phyloP scores from a whole-genome alignment of 2,329 filamentous ascomycete genomes.

The Ambrosiella cleistominuta region DNA sequence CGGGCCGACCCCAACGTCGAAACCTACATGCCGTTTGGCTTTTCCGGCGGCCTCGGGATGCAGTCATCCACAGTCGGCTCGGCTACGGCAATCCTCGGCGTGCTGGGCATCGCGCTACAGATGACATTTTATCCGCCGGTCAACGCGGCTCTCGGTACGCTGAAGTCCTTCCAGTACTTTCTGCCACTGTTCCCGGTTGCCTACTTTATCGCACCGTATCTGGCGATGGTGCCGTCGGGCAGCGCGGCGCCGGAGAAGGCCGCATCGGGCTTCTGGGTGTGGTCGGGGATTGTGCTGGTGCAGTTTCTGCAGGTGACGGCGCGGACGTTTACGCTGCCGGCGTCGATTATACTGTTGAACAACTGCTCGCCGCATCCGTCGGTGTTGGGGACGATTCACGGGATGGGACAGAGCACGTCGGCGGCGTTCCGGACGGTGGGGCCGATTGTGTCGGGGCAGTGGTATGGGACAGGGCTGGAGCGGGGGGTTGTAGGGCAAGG shows the following conservation, averaged over 20 bases:
- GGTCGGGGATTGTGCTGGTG: conserved; percentile 43
- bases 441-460: conserved; percentile 31
- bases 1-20: conserved; percentile 21
- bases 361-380: conserved; percentile 42
- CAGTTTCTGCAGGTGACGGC: conserved; percentile 53
- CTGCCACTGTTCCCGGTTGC: conserved; percentile 49
- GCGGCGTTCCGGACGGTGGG: conserved; percentile 32
- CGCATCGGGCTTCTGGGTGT: conserved; percentile 33
- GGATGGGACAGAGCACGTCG: conserved; percentile 33
- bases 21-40: conserved; percentile 29
- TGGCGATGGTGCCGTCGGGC: conserved; percentile 42
- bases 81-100: conserved; percentile 50
- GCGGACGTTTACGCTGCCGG: conserved; percentile 48
- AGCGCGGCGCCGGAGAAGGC: conserved; percentile 24
- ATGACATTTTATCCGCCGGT: conserved; percentile 50
- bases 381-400: conserved; percentile 40
- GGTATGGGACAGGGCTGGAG: conserved; percentile 29
- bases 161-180: conserved; percentile 48
- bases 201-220: conserved; percentile 50
- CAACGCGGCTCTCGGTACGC: conserved; percentile 45
- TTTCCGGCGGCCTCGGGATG: conserved; percentile 50
- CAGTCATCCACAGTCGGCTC: conserved; percentile 48
- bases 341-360: conserved; percentile 41
- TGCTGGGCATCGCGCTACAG: conserved; percentile 52
- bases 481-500: conserved; percentile 28